Conservation (phyloP, 2,329 filamentous ascomycete species). For the Ambrosiella beaveri region DNA sequence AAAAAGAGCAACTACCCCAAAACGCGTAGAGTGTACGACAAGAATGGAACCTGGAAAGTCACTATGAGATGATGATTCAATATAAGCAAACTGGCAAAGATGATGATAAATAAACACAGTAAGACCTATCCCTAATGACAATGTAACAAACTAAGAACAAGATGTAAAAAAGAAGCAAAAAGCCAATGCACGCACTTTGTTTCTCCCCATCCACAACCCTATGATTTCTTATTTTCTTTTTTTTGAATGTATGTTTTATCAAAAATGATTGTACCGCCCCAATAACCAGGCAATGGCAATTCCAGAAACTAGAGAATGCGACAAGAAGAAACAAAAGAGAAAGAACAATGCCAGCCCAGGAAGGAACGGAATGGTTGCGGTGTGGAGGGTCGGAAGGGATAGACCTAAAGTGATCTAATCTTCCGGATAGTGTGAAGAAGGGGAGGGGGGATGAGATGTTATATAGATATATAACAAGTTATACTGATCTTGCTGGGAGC, state of each 20-base stretch:
- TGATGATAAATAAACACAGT: not conserved
- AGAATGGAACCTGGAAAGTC: too few species aligned
- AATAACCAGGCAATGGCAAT: slow-evolving; percentile 7
- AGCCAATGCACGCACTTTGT: too few species aligned
- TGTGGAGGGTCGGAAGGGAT: not conserved
- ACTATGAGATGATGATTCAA: not conserved
- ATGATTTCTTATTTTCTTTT: too few species aligned
- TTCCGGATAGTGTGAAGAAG: not conserved
- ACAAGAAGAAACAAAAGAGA: slow-evolving; percentile 7
- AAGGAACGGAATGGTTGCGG: slow-evolving; percentile 8
- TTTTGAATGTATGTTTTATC: too few species aligned
- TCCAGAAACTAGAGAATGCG: slow-evolving; percentile 4
- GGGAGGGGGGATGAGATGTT: not conserved
- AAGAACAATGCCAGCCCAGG: slow-evolving; percentile 5
- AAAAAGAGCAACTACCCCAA: not conserved
- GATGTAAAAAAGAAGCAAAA: not conserved
- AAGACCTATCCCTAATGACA: not conserved
- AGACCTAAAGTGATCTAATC: slow-evolving; percentile 2
- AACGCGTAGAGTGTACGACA: not conserved
- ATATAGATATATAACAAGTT: not conserved
- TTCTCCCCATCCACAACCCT: too few species aligned
- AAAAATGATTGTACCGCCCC: slow-evolving; percentile 2
- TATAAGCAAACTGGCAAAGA: not conserved
- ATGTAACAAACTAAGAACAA: not conserved
- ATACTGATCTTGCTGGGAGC: too few species aligned